These are phyloP conservation scores for Hippophae gyantsensis DNA, from an alignment of 306 rosid species.

Conservation along the genomic window DNA sequence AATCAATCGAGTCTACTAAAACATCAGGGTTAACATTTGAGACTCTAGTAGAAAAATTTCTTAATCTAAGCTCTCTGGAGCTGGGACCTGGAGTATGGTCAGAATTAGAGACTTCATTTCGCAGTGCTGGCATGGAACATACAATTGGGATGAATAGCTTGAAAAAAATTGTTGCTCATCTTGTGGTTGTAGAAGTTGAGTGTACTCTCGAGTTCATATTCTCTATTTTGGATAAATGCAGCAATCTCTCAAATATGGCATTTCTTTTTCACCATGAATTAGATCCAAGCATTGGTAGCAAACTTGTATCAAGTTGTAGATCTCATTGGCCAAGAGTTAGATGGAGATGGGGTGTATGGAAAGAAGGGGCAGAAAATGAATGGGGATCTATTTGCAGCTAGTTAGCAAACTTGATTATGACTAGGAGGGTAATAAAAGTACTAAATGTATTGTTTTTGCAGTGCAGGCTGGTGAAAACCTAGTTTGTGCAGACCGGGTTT, in stretches of 20 bases:
- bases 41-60: constrained; percentile 34
- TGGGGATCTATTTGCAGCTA: constrained; percentile 17
- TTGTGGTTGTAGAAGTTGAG: constrained; percentile 24
- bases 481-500: no score
- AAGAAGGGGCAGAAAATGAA: constrained; percentile 40
- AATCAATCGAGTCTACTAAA: constrained; percentile 7
- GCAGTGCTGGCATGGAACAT: constrained; percentile 23
- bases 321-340: constrained; percentile 29
- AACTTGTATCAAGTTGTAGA: constrained; percentile 31
- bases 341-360: constrained; percentile 62
- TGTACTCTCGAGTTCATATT: constrained; percentile 30
- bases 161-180: constrained; percentile 33
- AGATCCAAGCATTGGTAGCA: constrained; percentile 28
- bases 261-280: constrained; percentile 32
- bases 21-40: constrained; percentile 30
- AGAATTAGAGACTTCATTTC: constrained; percentile 32
- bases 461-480: no score
- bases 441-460: no score
- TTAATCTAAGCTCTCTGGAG: constrained; percentile 31
- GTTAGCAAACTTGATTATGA: no score
- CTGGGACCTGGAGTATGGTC: constrained; percentile 47
- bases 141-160: constrained; percentile 34
- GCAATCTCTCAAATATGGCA: constrained; percentile 26
- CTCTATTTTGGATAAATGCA: constrained; percentile 33
- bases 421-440: no score